Evolutionary conservation across 257 asterid genomes (phyloP).

Genomic region (Eustoma russellianum): DNA sequence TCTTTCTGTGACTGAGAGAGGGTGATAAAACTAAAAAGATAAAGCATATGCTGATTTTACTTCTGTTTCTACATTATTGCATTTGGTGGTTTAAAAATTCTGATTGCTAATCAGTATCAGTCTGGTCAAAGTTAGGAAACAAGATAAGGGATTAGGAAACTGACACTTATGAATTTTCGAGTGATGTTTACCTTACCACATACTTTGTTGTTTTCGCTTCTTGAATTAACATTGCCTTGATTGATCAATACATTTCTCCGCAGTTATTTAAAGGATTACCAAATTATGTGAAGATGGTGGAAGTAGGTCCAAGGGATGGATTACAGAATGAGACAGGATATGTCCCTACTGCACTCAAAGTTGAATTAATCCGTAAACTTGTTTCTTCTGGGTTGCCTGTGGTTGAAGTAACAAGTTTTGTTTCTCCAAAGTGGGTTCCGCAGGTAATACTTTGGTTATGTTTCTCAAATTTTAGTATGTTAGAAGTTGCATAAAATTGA

Average conservation of each 20-base stretch:
- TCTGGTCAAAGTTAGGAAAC: not conserved
- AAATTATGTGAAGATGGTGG: constrained; percentile 77
- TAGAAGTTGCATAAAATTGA: too few species aligned
- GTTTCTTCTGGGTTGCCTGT: constrained; percentile 77
- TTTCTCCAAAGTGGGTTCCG: constrained; percentile 97
- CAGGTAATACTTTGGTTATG: constrained; percentile 45
- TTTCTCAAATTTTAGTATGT: not conserved
- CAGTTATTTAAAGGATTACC: constrained; percentile 68
- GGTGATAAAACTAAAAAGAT: not conserved
- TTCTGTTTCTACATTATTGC: not conserved
- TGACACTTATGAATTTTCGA: not conserved
- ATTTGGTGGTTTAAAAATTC: not conserved
- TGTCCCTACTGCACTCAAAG: constrained; percentile 73
- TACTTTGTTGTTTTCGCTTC: too few species aligned
- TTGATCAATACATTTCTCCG: not conserved
- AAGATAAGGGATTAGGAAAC: not conserved
- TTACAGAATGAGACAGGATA: constrained; percentile 73
- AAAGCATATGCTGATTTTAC: not conserved
- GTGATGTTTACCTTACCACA: too few species aligned
- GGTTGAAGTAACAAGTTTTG: constrained; percentile 95
- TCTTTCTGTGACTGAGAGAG: not conserved
- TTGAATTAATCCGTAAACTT: constrained; percentile 58
- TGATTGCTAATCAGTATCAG: not conserved
- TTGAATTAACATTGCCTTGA: not conserved
- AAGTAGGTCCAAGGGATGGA: constrained; percentile 97